phyloP scores from a whole-genome alignment of 768 basidiomycete species.

The Boletus tomentosulus region DNA sequence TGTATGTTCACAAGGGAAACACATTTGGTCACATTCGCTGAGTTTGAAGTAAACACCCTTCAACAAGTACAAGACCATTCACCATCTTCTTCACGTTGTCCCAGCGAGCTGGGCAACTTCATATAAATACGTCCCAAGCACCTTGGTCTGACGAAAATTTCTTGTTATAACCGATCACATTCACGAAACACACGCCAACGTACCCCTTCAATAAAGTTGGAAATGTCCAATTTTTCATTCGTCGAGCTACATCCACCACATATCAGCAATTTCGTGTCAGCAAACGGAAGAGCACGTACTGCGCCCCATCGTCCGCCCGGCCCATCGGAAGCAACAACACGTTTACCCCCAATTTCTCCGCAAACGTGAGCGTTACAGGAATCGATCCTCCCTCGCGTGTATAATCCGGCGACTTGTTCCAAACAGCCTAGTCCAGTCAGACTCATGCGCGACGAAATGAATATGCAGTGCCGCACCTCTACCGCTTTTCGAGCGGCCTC shows the following conservation, averaged over 20 bases:
- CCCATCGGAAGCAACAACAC: conserved; percentile 91
- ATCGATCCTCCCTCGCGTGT: conserved; percentile 94
- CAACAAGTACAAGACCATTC: neutral
- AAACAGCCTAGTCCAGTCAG: conserved; percentile 37
- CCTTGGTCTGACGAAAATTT: conserved; percentile 24
- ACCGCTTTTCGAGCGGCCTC: conserved; percentile 84
- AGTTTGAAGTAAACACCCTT: conserved; percentile 12
- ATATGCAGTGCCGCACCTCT: conserved; percentile 40
- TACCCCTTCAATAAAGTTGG: conserved; percentile 86
- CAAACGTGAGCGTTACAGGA: conserved; percentile 91
- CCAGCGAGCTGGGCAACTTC: conserved; percentile 25
- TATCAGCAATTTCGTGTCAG: neutral
- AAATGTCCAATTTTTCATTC: conserved; percentile 90
- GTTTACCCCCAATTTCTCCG: conserved; percentile 81
- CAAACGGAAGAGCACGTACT: conserved; percentile 46
- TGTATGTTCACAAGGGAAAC: neutral
- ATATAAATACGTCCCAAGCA: conserved; percentile 31
- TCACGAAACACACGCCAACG: conserved; percentile 13
- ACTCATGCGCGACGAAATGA: neutral
- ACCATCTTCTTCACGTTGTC: conserved; percentile 8
- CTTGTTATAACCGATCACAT: neutral
- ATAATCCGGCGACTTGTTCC: conserved; percentile 71
- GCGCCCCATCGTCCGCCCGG: conserved; percentile 90
- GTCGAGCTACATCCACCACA: conserved; percentile 60
- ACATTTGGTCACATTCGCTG: conserved; percentile 14